These are phyloP conservation scores for Reticulascus tulasneorum DNA, from an alignment of 2,329 filamentous ascomycete genomes.

Conservation along the genomic window DNA sequence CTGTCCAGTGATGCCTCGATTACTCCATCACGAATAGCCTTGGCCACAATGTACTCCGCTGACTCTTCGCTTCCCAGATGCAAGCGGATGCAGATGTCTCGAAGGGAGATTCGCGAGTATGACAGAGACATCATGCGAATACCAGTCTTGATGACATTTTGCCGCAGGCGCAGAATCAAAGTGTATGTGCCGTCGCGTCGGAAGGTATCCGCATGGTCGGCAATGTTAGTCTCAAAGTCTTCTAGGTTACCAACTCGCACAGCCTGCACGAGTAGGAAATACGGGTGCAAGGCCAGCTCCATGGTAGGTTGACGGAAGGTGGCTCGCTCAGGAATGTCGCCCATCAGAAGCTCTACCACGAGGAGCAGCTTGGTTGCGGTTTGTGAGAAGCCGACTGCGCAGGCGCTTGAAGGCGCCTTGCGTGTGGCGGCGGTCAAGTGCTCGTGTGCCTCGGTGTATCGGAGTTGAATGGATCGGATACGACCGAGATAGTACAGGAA, in stretches of 20 bases:
- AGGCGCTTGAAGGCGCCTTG: constrained; percentile 86
- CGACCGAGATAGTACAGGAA: constrained; percentile 97
- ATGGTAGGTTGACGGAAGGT: constrained; percentile 87
- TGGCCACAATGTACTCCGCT: constrained; percentile 97
- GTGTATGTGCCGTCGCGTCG: constrained; percentile 93
- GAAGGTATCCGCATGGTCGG: constrained; percentile 78
- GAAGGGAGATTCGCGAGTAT: constrained; percentile 93
- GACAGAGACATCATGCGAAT: constrained; percentile 99
- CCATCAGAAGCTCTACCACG: constrained; percentile 96
- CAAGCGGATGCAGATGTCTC: constrained; percentile 94
- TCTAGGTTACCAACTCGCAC: constrained; percentile 95
- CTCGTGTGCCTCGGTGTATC: constrained; percentile 95
- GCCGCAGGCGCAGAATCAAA: constrained; percentile 85
- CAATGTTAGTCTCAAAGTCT: constrained; percentile 85
- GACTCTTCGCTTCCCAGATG: constrained; percentile 94
- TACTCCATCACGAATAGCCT: constrained; percentile 95
- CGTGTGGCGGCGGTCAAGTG: constrained; percentile 89
- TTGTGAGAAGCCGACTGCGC: constrained; percentile 91
- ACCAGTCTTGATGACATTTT: constrained; percentile 99
- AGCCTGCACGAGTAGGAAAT: constrained; percentile 89
- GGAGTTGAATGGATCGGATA: constrained; percentile 92
- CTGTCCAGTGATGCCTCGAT: constrained; percentile 94
- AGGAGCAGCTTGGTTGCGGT: constrained; percentile 94
- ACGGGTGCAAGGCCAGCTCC: constrained; percentile 84
- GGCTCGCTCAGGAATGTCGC: constrained; percentile 92